A percentile compares a stretch with the other conserved stretches of the same genome.
phyloP scores from a whole-genome alignment of 164 flowering plant species.

The Vitis vinifera region ASM3070453v1 NC_081817.1:26562501-26563000 shows the following conservation, averaged over 20 bases:
- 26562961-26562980: no score
- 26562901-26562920: neutral
- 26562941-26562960: neutral
- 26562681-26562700: conserved; percentile 2
- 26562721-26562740: neutral
- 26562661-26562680: neutral
- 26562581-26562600: neutral
- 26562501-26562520: no score
- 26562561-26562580: no score
- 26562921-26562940: neutral
- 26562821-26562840: neutral
- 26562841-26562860: neutral
- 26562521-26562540: no score
- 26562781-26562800: neutral
- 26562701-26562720: neutral
- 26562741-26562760: neutral
- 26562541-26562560: no score
- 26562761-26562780: neutral
- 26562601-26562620: neutral
- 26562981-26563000: neutral
- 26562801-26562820: neutral
- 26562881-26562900: neutral
- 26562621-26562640: neutral
- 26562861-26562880: neutral
- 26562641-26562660: neutral